Evolutionary conservation across 192 early-diverging fungal species (phyloP), one percentile per base, ranked within the genome.

Genomic region (Backusella morwellensis): DNA sequence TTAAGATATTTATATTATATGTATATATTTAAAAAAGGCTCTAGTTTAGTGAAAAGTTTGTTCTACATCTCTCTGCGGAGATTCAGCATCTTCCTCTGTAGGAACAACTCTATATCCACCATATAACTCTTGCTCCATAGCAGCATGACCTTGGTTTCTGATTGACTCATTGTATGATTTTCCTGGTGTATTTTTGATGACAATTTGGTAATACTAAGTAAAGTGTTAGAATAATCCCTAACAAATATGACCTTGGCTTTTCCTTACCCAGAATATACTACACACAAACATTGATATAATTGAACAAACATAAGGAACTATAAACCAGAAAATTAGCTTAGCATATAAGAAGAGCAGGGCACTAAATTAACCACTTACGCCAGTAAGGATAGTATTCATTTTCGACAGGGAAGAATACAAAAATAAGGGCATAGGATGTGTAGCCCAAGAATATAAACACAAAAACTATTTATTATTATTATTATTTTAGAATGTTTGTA

Each of bases 351-450:
- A 66, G 38, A 14, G 35, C 36, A 59, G 34, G 26, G 4, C 8
- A 47, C 6, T 17, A 50, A 36, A 21, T 17, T 50, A 4, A 1
- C 1, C 17, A 77, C 40, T 59, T 75, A 81, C 80, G 11, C 72
- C 68, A 81, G 47, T 81, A 81, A 8, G 80, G 76, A 47, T 81
- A 81, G 23, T 73, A 73, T 67, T 47, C 36, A 21, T 77, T 81
- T 11, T 66, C 66, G 8, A 75, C 73, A n/a, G 80, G 80, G 4
- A 81, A 54, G 32, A 77, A 77, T 19, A 81, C 80, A 81, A 81
- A 81, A 3, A 77, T 19, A 41, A 81, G 29, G 0, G 76, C 72
- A 32, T 77, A 81, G 26, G 74, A 34, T 35, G 72, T 73, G 15
- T 77, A 74, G 2, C 38, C 9, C 15, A 81, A 52, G 50, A 81